phyloP scores from a whole-genome alignment of 2,329 filamentous ascomycete species.

The Pseudocercospora pini-densiflorae region DNA sequence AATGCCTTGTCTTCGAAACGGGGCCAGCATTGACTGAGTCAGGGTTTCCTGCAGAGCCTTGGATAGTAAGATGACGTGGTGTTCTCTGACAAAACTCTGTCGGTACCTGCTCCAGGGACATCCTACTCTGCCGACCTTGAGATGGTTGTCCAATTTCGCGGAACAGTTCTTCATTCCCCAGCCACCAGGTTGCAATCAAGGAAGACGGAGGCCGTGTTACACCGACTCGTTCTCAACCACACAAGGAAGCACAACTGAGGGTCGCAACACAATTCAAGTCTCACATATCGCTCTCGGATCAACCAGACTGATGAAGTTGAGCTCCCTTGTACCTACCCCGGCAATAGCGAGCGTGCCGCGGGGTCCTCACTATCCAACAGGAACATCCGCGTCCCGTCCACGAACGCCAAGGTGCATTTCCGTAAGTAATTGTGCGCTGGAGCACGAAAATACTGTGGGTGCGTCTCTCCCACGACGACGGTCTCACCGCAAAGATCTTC shows the following conservation, averaged over 20 bases:
- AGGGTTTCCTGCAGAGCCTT: slow-evolving; percentile 6
- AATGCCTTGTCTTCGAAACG: not conserved
- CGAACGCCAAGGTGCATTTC: not conserved
- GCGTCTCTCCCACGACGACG: not conserved
- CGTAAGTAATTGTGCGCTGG: not conserved
- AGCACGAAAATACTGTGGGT: not conserved
- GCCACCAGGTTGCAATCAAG: slow-evolving; percentile 2
- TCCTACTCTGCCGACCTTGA: slow-evolving; percentile 6
- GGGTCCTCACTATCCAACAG: not conserved
- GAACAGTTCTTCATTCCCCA: slow-evolving; percentile 1
- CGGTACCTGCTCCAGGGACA: slow-evolving; percentile 7
- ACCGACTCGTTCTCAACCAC: slow-evolving; percentile 4
- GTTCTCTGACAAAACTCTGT: slow-evolving; percentile 8
- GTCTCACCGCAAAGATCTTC: slow-evolving; percentile 17
- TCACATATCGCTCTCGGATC: slow-evolving; percentile 2
- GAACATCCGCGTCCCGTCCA: not conserved
- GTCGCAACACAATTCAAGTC: not conserved
- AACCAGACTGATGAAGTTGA: not conserved
- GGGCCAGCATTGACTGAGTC: not conserved
- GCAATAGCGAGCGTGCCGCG: not conserved
- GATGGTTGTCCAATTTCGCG: slow-evolving; percentile 6
- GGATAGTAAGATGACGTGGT: slow-evolving; percentile 9
- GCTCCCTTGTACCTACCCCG: slow-evolving; percentile 8
- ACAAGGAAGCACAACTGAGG: not conserved
- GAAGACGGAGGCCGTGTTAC: not conserved